These are phyloP conservation scores for Colletotrichum abscissum DNA, from an alignment of 2,329 filamentous ascomycete species.

Conservation along the genomic window DNA sequence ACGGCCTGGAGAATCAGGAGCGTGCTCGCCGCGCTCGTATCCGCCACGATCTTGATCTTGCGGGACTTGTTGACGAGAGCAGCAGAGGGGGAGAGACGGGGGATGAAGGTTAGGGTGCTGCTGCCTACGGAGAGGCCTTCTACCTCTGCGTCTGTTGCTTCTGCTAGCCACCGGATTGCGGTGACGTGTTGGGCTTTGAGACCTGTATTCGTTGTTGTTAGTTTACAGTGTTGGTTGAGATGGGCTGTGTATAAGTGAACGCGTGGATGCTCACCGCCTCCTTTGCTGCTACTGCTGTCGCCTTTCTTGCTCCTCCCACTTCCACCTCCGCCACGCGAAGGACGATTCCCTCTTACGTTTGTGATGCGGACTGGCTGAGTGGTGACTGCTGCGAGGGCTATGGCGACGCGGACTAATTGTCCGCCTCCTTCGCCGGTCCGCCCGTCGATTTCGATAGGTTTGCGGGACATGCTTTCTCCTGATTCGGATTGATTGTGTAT, in stretches of 20 bases:
- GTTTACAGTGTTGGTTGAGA: background rate
- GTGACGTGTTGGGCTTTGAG: slow-evolving; percentile 71
- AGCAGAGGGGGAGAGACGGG: slow-evolving; percentile 50
- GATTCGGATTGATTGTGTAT: background rate
- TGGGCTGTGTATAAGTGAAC: background rate
- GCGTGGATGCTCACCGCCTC: slow-evolving; percentile 1
- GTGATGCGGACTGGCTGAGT: slow-evolving; percentile 63
- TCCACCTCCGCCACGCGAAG: slow-evolving; percentile 42
- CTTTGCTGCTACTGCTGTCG: slow-evolving; percentile 21
- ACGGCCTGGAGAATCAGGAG: slow-evolving; percentile 70
- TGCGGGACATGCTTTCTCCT: slow-evolving; percentile 30
- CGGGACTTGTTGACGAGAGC: slow-evolving; percentile 46
- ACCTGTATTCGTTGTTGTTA: slow-evolving; percentile 49
- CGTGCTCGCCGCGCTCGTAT: slow-evolving; percentile 63
- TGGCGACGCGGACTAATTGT: slow-evolving; percentile 68
- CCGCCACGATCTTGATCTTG: slow-evolving; percentile 60
- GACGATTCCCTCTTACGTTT: slow-evolving; percentile 67
- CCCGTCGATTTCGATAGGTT: slow-evolving; percentile 63
- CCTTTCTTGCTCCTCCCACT: slow-evolving; percentile 39
- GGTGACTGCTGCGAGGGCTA: slow-evolving; percentile 66
- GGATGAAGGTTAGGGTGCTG: slow-evolving; percentile 59
- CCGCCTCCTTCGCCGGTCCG: slow-evolving; percentile 71
- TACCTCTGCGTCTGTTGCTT: slow-evolving; percentile 62
- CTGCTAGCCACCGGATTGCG: slow-evolving; percentile 64
- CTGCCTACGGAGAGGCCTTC: slow-evolving; percentile 64